phyloP scores from a whole-genome alignment of 2,329 filamentous ascomycete species.

The Grosmannia huntii region DNA sequence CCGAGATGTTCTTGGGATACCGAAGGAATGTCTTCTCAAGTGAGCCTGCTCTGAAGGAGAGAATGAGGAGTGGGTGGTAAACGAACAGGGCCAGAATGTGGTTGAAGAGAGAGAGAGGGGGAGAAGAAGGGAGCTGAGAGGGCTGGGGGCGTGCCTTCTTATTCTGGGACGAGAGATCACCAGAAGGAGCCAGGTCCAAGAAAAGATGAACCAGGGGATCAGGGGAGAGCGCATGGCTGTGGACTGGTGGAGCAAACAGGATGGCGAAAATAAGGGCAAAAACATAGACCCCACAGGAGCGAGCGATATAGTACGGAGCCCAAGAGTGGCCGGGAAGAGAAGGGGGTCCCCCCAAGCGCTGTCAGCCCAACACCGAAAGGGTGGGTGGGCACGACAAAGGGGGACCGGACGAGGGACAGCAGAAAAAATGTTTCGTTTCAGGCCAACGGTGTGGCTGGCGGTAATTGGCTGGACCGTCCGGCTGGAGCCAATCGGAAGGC shows the following conservation, averaged over 20 bases:
- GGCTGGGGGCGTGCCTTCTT: no score
- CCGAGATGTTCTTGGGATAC: no score
- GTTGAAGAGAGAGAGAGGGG: not conserved
- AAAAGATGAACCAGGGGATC: not conserved
- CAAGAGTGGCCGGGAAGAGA: no score
- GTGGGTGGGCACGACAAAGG: no score
- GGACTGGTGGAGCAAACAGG: not conserved
- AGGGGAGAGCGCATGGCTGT: not conserved
- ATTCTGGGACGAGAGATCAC: no score
- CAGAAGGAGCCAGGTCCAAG: not conserved
- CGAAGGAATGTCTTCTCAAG: not conserved
- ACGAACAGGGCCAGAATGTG: no score
- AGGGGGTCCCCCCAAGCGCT: not conserved
- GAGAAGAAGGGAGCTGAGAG: not conserved
- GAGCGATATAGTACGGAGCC: no score
- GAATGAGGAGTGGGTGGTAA: constrained; percentile 7
- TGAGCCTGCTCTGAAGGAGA: constrained; percentile 15
- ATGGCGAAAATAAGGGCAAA: no score
- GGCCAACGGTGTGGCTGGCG: no score
- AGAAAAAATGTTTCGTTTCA: not conserved
- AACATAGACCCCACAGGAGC: no score
- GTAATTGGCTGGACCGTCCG: no score
- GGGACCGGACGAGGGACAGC: not conserved
- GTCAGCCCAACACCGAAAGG: not conserved
- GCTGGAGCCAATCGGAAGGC: not conserved